These are phyloP conservation scores for Polytolypa hystricis DNA, from an alignment of 2,329 filamentous ascomycete species.

Conservation along the genomic window DNA sequence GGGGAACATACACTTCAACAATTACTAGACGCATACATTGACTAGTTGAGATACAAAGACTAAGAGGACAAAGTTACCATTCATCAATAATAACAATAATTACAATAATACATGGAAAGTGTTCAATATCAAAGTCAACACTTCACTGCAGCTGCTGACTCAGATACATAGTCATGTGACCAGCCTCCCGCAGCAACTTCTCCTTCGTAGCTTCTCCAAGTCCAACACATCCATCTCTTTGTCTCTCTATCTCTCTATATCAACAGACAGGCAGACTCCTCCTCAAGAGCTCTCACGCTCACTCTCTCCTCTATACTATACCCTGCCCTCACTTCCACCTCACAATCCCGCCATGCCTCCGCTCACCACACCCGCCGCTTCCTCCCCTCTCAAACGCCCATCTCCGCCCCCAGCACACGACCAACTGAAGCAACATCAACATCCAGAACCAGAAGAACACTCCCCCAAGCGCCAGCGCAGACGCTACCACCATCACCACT, in stretches of 20 bases:
- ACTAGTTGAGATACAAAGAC: neutral
- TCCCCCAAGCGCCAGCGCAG: constrained; percentile 26
- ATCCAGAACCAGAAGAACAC: constrained; percentile 10
- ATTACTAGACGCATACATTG: too few species aligned
- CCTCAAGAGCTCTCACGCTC: neutral
- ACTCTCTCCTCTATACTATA: neutral
- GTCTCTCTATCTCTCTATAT: neutral
- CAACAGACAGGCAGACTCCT: too few species aligned
- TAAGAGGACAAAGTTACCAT: neutral
- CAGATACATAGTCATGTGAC: too few species aligned
- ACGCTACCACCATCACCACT: constrained; percentile 33
- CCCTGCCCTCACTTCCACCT: neutral
- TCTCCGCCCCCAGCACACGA: constrained; percentile 15
- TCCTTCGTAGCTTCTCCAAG: neutral
- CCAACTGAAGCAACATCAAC: too few species aligned
- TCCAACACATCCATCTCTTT: neutral
- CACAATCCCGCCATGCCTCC: constrained; percentile 22
- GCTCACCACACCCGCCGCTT: constrained; percentile 8
- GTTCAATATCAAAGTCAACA: too few species aligned
- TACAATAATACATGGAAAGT: too few species aligned
- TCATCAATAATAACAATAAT: neutral
- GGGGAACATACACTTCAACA: too few species aligned
- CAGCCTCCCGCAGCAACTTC: too few species aligned
- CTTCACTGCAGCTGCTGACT: too few species aligned
- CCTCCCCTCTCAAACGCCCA: constrained; percentile 23